Evolutionary conservation across 2,329 filamentous ascomycete genomes (phyloP).

Genomic region (Curvularia sp.): DNA sequence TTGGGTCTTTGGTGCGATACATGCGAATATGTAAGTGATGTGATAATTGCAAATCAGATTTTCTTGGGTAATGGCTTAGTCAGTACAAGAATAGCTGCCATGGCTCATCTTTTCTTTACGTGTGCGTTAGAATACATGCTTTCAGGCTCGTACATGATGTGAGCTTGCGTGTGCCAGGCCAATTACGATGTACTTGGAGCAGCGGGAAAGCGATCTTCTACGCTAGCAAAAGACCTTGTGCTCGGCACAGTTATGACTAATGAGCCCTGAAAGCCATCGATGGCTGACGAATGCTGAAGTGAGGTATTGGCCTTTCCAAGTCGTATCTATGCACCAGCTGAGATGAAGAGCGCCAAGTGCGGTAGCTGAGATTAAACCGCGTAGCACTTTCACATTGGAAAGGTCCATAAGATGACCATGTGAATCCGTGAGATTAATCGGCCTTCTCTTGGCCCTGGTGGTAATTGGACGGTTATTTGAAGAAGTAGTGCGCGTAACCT

Average conservation of each 20-base stretch:
- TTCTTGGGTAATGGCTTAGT: no score
- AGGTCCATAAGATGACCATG: neutral
- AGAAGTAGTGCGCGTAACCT: neutral
- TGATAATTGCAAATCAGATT: neutral
- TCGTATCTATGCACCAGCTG: neutral
- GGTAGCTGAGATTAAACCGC: neutral
- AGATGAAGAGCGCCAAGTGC: neutral
- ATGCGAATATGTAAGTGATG: neutral
- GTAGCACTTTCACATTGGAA: neutral
- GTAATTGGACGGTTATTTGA: neutral
- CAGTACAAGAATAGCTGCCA: neutral
- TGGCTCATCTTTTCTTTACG: neutral
- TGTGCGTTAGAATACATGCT: neutral
- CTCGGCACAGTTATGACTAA: neutral
- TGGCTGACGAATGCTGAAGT: neutral
- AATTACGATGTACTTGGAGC: neutral
- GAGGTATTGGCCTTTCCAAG: neutral
- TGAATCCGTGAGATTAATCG: neutral
- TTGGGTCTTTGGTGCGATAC: neutral
- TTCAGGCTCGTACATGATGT: neutral
- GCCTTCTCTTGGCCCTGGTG: neutral
- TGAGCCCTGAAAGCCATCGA: neutral
- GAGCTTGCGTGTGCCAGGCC: neutral
- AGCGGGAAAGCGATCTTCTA: neutral
- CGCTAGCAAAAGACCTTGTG: neutral